A percentile compares a stretch with the other conserved stretches of the same genome.
phyloP scores from a whole-genome alignment of 2,329 filamentous ascomycete species.

The Colletotrichum sojae region DNA sequence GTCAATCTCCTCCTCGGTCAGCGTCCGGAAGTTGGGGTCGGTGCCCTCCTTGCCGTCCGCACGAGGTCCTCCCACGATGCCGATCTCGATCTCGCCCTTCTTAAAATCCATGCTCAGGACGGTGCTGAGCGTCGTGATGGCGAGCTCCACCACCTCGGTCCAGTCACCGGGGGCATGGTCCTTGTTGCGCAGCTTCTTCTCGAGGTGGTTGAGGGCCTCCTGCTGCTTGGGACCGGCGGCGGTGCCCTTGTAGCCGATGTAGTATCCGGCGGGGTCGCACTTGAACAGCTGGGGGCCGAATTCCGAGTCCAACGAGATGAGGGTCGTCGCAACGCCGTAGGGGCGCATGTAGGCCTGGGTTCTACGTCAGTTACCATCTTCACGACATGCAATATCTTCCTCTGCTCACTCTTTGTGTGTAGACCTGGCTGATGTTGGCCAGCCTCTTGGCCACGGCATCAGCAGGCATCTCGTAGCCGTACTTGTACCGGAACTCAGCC shows the following conservation, averaged over 20 bases:
- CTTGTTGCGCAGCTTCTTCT: conserved; percentile 99
- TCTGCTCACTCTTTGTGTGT: conserved; percentile 87
- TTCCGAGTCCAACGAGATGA: conserved; percentile 95
- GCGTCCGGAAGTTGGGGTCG: conserved; percentile 83
- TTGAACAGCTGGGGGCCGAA: conserved; percentile 96
- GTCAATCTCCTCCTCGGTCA: conserved; percentile 98
- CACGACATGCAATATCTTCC: not conserved
- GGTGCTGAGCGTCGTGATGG: conserved; percentile 94
- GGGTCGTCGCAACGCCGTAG: conserved; percentile 92
- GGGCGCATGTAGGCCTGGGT: conserved; percentile 93
- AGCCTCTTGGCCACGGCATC: conserved; percentile 96
- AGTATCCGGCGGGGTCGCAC: conserved; percentile 98
- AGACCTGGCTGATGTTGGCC: conserved; percentile 99
- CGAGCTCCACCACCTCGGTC: conserved; percentile 98
- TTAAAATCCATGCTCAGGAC: conserved; percentile 99
- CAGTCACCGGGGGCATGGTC: conserved; percentile 91
- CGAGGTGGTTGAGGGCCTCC: conserved; percentile 96
- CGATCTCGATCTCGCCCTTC: conserved; percentile 98
- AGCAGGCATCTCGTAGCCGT: conserved; percentile 99
- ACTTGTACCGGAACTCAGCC: conserved; percentile 98
- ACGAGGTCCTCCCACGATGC: conserved; percentile 91
- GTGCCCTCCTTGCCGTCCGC: conserved; percentile 87
- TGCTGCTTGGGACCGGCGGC: conserved; percentile 98
- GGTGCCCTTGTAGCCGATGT: conserved; percentile 98
- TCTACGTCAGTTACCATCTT: conserved; percentile 42